Base-by-base conservation (phyloP, 2,329 filamentous ascomycete genomes). In the Pseudocercospora musae region DNA sequence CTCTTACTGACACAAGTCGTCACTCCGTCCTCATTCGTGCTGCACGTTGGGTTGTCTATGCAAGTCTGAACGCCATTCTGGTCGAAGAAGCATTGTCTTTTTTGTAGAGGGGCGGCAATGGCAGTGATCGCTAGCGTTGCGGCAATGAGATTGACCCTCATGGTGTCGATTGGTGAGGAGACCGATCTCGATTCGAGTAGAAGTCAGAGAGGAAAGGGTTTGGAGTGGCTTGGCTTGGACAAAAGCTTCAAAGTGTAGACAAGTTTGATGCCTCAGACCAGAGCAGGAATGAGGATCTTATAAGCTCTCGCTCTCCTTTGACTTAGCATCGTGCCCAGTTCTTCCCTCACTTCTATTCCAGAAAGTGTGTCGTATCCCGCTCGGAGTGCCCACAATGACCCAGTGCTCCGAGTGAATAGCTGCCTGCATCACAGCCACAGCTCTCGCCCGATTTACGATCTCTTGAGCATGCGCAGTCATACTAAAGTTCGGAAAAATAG, bases 61-160 rank as follows among this genome's bases (percentile, higher is more conserved):
- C 66, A 68, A n/a, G 27, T 52, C 46, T 68, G 66, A 1, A 63
- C 56, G 18, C 64, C 59, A 27, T 62, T 33, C 27, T 33, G 10
- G 53, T 64, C 60, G 58, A 65, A 59, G 31, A 44, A 62, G 52
- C 66, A 68, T 62, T 67, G 65, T 63, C 58, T 46, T 44, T 53
- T 63, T 15, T 49, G 27, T 10, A 60, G 37, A 29, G 64, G 62
- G 57, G 62, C 62, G 25, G 59, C 61, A 2, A 60, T 50, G n/a
- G 59, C 25, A 6, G 62, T 55, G 31, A 53, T 57, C 23, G 64
- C 62, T 21, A 62, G 55, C 21, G 54, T 37, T 31, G 59, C 57
- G 52, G 62, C 50, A 54, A 66, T 48, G 40, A 64, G 23, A 9
- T 55, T 57, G 9, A 59, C 48, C 42, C 57, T 66, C 64, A 66